Evolutionary conservation across 23 red algal species (phyloP), one percentile per base, ranked within the genome.

Genomic region (Gracilaria gracilis): DNA sequence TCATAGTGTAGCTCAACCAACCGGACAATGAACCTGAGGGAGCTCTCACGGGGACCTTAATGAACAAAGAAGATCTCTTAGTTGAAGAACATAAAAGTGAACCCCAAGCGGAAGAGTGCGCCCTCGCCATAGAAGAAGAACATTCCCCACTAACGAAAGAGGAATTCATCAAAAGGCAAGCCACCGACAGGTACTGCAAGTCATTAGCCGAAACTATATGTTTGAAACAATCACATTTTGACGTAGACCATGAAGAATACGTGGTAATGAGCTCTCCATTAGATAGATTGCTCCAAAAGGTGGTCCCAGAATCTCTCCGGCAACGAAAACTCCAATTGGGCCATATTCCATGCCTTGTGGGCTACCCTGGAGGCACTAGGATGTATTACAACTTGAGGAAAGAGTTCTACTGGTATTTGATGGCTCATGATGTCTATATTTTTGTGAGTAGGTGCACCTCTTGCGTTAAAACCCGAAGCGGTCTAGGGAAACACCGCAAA

Each of bases 351-450:
- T 57, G 72, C 34, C 33, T 55, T 16, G 39, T 8, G 37, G 67
- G 32, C n/a, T 62, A 87, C 57, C 65, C 84, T 33, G 67, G 65
- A 6, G 67, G 66, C 4, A 49, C 33, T 1, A 55, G 32, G 44
- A 8, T 75, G 13, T 75, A 32, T 32, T 31, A 38, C 15, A 75
- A 7, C 46, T 23, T 46, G 11, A 4, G 42, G 32, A 44, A 5
- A 32, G 6, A 57, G 4, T 87, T 42, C 62, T 87, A 87, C 62
- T 87, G 83, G 83, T 64, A 53, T 11, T 27, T 24, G 11, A 73
- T 47, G 64, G 83, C 83, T 20, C 38, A 72, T 12, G 83, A 87
- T 19, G 83, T 72, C 3, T 46, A 46, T 11, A 46, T 11, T 11
- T 46, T 46, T 11, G 42, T 46, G 42, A 11, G 5, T 46, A 46